phyloP scores from a whole-genome alignment of 2,329 filamentous ascomycete species.

The Phaeoacremonium minimum region DNA sequence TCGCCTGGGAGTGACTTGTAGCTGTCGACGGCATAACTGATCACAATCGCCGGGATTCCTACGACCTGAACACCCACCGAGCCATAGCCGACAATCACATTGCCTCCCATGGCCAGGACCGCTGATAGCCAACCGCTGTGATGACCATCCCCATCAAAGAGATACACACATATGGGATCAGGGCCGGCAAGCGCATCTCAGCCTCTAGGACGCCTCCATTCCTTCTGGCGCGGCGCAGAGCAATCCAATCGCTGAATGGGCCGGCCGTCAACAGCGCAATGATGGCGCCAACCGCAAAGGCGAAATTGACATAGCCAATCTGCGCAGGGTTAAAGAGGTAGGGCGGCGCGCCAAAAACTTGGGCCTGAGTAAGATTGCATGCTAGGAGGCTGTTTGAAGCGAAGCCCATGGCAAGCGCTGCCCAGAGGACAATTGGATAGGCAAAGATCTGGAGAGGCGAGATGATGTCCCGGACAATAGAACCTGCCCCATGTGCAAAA shows the following conservation, averaged over 20 bases:
- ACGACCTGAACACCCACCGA: constrained; percentile 21
- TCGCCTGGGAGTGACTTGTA: constrained; percentile 53
- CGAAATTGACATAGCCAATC: constrained; percentile 45
- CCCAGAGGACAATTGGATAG: constrained; percentile 24
- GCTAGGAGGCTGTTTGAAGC: constrained; percentile 33
- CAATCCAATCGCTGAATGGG: constrained; percentile 36
- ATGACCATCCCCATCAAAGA: constrained; percentile 38
- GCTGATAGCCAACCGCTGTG: constrained; percentile 40
- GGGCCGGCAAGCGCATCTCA: constrained; percentile 36
- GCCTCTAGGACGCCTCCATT: constrained; percentile 39
- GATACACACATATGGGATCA: constrained; percentile 35
- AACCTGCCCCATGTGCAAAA: constrained; percentile 14
- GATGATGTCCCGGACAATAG: constrained; percentile 19
- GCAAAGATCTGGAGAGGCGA: constrained; percentile 18
- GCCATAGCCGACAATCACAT: constrained; percentile 41
- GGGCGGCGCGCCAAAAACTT: constrained; percentile 36
- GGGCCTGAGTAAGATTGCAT: constrained; percentile 46
- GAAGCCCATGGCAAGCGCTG: constrained; percentile 19
- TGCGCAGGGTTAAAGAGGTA: constrained; percentile 36
- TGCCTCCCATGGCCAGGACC: constrained; percentile 38
- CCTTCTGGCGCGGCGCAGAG: constrained; percentile 25
- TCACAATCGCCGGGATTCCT: constrained; percentile 54
- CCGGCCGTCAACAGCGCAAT: constrained; percentile 33
- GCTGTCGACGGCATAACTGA: constrained; percentile 54
- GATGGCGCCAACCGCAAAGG: constrained; percentile 32